phyloP scores from a whole-genome alignment of 78 protist species.

The Pigoraptor vietnamica region DNA sequence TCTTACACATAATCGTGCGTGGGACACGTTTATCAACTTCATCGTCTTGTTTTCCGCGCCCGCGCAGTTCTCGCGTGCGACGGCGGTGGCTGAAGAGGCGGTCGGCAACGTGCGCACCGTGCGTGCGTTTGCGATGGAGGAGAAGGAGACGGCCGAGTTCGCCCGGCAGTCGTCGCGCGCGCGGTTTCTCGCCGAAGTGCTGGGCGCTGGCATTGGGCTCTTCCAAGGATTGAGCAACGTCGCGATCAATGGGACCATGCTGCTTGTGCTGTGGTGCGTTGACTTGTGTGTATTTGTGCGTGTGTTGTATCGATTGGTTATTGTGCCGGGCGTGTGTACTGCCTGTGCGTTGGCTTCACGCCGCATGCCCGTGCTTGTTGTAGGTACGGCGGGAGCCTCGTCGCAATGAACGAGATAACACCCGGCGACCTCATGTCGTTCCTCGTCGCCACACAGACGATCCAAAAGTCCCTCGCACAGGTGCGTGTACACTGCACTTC shows the following conservation, averaged over 20 bases:
- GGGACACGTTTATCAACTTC: too few relatives aligned
- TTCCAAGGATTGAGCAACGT: constrained; percentile 11
- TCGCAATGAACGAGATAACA: background rate
- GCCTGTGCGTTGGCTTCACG: background rate
- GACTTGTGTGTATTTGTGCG: background rate
- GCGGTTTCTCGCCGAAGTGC: background rate
- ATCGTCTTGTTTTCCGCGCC: too few relatives aligned
- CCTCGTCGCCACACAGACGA: background rate
- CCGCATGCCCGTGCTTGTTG: background rate
- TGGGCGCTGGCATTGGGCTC: constrained; percentile 4
- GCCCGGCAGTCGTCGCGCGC: background rate
- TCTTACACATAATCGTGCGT: too few relatives aligned
- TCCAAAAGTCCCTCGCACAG: background rate
- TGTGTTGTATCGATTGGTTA: background rate
- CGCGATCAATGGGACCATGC: constrained; percentile 11
- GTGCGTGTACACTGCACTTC: too few relatives aligned
- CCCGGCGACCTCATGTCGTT: background rate
- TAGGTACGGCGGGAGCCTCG: background rate
- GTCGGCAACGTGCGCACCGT: constrained; percentile 28
- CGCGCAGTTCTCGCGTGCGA: background rate
- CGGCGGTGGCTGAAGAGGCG: background rate
- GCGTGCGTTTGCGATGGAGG: constrained; percentile 30
- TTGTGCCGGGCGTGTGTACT: background rate
- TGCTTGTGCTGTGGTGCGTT: background rate
- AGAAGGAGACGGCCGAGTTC: background rate